Evolutionary conservation across 83 land plant species (phyloP), one percentile per base, ranked within the genome.

Genomic region (Thuja plicata): DNA sequence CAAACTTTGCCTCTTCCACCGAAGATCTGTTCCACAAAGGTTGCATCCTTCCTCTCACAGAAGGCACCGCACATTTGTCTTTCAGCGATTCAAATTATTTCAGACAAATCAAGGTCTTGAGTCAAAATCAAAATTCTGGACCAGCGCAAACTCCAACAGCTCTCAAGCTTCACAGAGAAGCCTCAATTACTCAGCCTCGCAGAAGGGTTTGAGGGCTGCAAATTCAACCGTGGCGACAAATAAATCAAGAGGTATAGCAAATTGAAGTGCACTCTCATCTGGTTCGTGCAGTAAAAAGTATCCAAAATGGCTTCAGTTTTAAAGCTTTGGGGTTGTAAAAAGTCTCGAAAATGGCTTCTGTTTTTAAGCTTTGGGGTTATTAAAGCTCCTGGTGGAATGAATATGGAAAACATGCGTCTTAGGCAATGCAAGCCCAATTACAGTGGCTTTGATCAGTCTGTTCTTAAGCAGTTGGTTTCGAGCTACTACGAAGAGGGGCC

Each of bases 401-500:
- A 52, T 17, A 21, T 84, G 86, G 86, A 84, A 12, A 62, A 84
- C 37, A 50, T 84, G 55, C 86, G 86, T 48, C 86, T 45, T 30
- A 50, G 52, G 52, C 52, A 50, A 11, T 50, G 52, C 10, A 50
- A 50, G 52, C 52, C 0, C 52, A 10, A 50, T 11, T 12, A 50
- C 0, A 50, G 13, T 50, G 52, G 52, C 12, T 1, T 50, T 10
- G 52, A 11, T 50, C 9, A 50, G 13, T 10, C 12, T 50, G 13
- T 11, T 50, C 52, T 50, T 50, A 50, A 11, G 52, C 52, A 13
- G 13, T 50, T 13, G 13, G 52, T 50, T 50, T 50, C 1, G 13
- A 50, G 52, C 52, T 50, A 50, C 10, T 50, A 50, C 52, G 1
- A 50, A 50, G 52, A 50, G 52, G 13, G 52, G 52, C 52, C 52